Evolutionary conservation across 768 basidiomycete species (phyloP).

Genomic region (Floccularia luteovirens): DNA sequence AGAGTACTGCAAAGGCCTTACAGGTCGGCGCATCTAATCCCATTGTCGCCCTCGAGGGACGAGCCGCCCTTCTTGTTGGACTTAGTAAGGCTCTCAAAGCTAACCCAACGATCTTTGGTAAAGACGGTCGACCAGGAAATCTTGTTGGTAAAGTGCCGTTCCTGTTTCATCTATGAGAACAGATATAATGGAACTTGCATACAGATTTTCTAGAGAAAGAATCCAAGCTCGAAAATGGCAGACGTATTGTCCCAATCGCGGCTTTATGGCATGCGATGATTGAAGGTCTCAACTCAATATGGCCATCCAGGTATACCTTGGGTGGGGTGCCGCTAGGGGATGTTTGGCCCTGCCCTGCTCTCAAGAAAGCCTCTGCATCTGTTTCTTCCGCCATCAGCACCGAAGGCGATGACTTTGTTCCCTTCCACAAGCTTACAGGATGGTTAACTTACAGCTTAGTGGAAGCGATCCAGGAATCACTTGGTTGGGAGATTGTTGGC

Average conservation of each 20-base stretch:
- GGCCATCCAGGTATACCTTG: constrained; percentile 75
- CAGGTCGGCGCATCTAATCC: constrained; percentile 77
- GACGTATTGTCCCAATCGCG: constrained; percentile 55
- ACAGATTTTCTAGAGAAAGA: constrained; percentile 64
- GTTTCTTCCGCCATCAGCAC: too few species aligned
- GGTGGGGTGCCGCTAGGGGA: constrained; percentile 76
- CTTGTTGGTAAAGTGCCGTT: constrained; percentile 50
- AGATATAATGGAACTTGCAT: too few species aligned
- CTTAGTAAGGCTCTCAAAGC: constrained; percentile 65
- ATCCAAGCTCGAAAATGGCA: constrained; percentile 29
- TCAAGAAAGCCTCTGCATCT: too few species aligned
- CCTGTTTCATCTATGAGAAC: not conserved
- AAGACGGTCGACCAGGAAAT: constrained; percentile 71
- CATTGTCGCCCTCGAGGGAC: constrained; percentile 87
- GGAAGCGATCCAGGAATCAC: constrained; percentile 69
- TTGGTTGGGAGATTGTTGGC: constrained; percentile 80
- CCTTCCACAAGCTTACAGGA: constrained; percentile 94
- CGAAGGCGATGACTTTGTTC: constrained; percentile 59
- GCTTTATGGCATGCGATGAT: constrained; percentile 80
- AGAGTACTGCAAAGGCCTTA: constrained; percentile 58
- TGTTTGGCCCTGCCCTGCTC: constrained; percentile 80
- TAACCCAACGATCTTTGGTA: constrained; percentile 65
- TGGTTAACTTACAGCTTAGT: constrained; percentile 92
- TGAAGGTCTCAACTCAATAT: constrained; percentile 77
- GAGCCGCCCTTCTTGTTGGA: constrained; percentile 67